Evolutionary conservation across 345 rosid species (phyloP).

Genomic region (Gossypioides kirkii): DNA sequence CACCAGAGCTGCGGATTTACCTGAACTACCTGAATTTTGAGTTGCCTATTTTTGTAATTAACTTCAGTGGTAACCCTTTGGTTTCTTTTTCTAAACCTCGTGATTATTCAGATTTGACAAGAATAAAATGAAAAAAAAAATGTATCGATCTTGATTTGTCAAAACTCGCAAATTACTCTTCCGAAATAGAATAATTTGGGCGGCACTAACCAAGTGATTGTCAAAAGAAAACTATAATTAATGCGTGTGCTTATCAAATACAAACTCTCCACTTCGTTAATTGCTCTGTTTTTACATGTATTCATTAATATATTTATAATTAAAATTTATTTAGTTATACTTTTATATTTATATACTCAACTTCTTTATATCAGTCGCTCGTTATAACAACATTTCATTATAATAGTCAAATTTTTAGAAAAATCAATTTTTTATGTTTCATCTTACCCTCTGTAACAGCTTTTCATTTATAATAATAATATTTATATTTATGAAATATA

Average conservation of each 20-base stretch:
- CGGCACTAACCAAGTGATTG: constrained; percentile 1
- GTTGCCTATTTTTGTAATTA: background rate
- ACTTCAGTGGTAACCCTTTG: background rate
- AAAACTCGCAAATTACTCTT: background rate
- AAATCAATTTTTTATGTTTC: too few relatives aligned
- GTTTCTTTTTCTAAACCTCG: background rate
- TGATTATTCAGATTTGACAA: background rate
- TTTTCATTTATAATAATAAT: too few relatives aligned
- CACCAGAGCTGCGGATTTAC: constrained; percentile 36
- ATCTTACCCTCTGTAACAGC: too few relatives aligned
- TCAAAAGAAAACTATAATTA: background rate
- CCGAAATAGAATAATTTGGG: background rate
- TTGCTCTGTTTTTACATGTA: background rate
- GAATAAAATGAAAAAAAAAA: background rate
- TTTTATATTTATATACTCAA: too few relatives aligned
- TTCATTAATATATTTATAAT: too few relatives aligned
- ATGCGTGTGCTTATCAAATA: background rate
- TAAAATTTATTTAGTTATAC: too few relatives aligned
- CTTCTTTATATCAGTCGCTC: too few relatives aligned
- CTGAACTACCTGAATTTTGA: constrained; percentile 38
- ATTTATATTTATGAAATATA: too few relatives aligned
- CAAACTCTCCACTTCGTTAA: background rate
- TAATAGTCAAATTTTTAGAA: too few relatives aligned
- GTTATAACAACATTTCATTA: too few relatives aligned
- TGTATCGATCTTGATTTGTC: background rate